Percentiles rank a stretch among this genome's conserved stretches.
Evolutionary conservation across 2,329 filamentous ascomycete species (phyloP).

Genomic region (Ascomycota sp.): DNA sequence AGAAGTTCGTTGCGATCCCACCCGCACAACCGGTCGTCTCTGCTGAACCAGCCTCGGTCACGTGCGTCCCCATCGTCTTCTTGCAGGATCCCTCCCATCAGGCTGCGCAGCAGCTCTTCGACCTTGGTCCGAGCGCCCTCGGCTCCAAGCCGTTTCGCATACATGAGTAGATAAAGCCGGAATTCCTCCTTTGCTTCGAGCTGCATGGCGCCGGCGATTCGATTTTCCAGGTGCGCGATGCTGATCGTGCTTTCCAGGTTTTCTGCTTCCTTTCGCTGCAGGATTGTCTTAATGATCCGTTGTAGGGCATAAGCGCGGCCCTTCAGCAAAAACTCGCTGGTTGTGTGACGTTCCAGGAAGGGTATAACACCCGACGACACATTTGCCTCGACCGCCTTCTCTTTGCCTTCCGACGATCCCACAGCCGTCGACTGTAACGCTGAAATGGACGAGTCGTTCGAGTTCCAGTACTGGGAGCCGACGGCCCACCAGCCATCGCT

Average conservation of each 20-base stretch:
- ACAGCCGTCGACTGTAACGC: conserved; percentile 55
- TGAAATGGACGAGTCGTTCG: conserved; percentile 73
- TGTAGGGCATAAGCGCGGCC: conserved; percentile 83
- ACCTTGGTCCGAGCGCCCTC: conserved; percentile 78
- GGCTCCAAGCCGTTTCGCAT: conserved; percentile 82
- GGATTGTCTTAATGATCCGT: conserved; percentile 70
- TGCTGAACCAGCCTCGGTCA: conserved; percentile 41
- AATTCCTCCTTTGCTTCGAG: conserved; percentile 83
- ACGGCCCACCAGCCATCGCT: conserved; percentile 97
- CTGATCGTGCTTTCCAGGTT: conserved; percentile 79
- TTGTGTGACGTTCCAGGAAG: conserved; percentile 82
- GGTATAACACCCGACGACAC: conserved; percentile 87
- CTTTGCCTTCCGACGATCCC: conserved; percentile 27
- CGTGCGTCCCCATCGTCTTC: conserved; percentile 30
- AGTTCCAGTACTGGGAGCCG: conserved; percentile 97
- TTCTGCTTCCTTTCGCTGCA: conserved; percentile 81
- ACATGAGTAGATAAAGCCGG: conserved; percentile 89
- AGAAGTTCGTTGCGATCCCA: conserved; percentile 78
- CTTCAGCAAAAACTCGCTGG: conserved; percentile 75
- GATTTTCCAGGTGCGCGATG: conserved; percentile 86
- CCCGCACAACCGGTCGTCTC: conserved; percentile 59
- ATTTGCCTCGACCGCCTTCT: conserved; percentile 26
- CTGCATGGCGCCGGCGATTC: conserved; percentile 72
- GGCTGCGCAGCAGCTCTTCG: conserved; percentile 68
- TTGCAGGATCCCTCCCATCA: conserved; percentile 52